These are phyloP conservation scores for Arthrobotrys sphaeroides DNA, from an alignment of 2,329 filamentous ascomycete genomes.

Conservation along the genomic window DNA sequence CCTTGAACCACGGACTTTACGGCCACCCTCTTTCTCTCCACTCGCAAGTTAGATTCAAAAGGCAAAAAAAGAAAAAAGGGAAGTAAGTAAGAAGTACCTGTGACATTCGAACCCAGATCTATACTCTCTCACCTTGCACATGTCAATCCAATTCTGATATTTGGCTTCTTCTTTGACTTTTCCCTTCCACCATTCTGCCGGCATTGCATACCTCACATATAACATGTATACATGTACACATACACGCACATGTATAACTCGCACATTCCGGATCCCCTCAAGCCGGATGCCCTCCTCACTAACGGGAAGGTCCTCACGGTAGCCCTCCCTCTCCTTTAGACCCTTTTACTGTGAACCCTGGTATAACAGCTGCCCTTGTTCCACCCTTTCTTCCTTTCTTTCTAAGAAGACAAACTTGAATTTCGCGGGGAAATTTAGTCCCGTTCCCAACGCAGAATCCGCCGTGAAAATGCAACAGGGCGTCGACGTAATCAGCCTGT, in stretches of 20 bases:
- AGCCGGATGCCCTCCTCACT: background rate
- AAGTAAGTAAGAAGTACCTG: conserved; percentile 2
- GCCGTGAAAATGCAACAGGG: background rate
- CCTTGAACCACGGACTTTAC: background rate
- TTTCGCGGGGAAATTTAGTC: background rate
- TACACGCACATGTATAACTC: background rate
- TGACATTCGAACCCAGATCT: too few relatives aligned
- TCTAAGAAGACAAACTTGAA: too few relatives aligned
- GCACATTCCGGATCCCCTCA: conserved; percentile 2
- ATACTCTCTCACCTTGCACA: background rate
- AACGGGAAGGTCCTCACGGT: background rate
- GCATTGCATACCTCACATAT: background rate
- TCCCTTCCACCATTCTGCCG: background rate
- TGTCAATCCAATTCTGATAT: conserved; percentile 1
- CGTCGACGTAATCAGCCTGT: too few relatives aligned
- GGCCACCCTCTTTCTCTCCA: too few relatives aligned
- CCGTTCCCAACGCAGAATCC: background rate
- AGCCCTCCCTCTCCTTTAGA: background rate
- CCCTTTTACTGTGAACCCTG: background rate
- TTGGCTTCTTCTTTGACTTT: background rate
- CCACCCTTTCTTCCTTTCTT: too few relatives aligned
- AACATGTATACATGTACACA: background rate
- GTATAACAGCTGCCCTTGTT: background rate
- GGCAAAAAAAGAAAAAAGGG: background rate
- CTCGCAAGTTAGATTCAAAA: too few relatives aligned